Evolutionary conservation across 1,284 basidiomycete genomes (phyloP), one percentile per base, ranked within the genome.

Genomic region (Meira nashicola): DNA sequence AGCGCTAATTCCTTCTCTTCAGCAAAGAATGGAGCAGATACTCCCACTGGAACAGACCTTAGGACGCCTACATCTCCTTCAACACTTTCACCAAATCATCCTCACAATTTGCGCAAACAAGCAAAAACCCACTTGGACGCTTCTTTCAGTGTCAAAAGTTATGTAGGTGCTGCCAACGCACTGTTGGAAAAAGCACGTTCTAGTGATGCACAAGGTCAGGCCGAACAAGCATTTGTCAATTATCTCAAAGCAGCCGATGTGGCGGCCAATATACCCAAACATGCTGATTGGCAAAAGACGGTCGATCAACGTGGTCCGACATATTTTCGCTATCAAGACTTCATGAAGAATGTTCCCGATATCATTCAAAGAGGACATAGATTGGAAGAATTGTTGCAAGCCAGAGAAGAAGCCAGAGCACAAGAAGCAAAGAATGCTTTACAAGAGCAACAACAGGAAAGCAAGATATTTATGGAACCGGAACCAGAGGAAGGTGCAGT

Each of bases 201-300:
- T 12, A 68, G 67, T n/a, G 73, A 78, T 40, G 65, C 63, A 17
- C 70, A 73, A 57, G 73, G 65, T n/a, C 65, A 73, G 53, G 59
- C 77, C 39, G 76, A 77, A 52, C 61, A 68, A 17, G 76, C 76
- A 33, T 78, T 78, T 54, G 72, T 78, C 62, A 76, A 77, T 65
- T 78, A 78, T 50, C 66, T 77, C 57, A 78, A 75, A 58, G 67
- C 73, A 0, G 75, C 75, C 44, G 67, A 65, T 38, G 73, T 76
- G 43, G 71, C 71, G 2, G 66, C 72, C 8, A 73, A 71, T 54
- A 74, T 76, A 55, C 65, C 73, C 15, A 76, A 74, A 58, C 74
- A 75, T 54, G 62, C 70, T 48, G 74, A 75, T n/a, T 75, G 71
- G 73, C 64, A 66, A 1, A 62, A 51, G 47, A 64, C 71, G 21